Base-by-base conservation (phyloP, 2,329 filamentous ascomycete genomes). In the Fusarium globosum region DNA sequence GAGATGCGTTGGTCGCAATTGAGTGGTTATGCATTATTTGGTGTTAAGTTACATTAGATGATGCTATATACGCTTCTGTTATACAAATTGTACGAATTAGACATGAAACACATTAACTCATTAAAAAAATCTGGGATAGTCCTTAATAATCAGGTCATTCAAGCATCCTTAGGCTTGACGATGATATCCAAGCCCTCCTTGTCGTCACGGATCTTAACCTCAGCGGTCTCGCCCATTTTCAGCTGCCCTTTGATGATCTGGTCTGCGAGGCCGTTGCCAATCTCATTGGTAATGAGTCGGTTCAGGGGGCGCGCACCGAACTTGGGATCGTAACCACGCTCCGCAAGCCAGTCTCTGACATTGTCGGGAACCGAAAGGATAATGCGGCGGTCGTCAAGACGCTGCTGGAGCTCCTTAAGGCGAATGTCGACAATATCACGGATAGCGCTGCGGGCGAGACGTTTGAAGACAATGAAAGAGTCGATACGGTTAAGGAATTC, bases 401-500 rank as follows among this genome's bases (percentile, higher is more conserved):
- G 90, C 59, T 85, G 84, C 82, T 98, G 95, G 13, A 98, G 86
- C 83, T 98, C 96, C 69, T 88, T 89, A 53, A 98, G 87, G 38
- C 96, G 90, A 72, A 98, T 98, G 79, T 98, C 94, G 55, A 98
- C 95, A 73, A 98, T 98, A 79, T 97, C 95, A 36, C 94, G 89
- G 64, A 98, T 88, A 21, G 96, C 95, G 23, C 88, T 86, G 36
- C 88, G 88, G 2, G 94, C 94, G 5, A 98, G 88, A 14, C 96
- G 90, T 83, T 95, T 96, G 87, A 98, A 98, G 79, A 98, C 86
- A 81, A 98, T 98, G 85, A 98, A 98, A 69, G 97, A 96, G 82
- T 98, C 96, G 71, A 98, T 94, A 26, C 96, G 90, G 84, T 99
- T 98, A 73, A 98, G 88, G 86, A 98, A 99, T 81, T 98, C 96